phyloP scores from a whole-genome alignment of 148 eudicot genomes.

The Camellia lanceoleosa region DNA sequence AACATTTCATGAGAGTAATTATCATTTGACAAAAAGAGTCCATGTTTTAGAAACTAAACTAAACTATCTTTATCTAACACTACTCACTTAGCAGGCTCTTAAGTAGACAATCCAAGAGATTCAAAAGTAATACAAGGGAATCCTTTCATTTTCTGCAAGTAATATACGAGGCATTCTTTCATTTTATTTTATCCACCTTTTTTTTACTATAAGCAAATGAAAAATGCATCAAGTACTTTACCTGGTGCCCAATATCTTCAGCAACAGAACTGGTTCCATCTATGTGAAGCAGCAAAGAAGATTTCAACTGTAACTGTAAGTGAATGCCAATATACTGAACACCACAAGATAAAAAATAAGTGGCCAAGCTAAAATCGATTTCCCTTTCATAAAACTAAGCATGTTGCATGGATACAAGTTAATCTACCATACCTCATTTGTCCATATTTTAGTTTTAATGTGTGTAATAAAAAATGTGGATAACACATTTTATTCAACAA shows the following conservation, averaged over 20 bases:
- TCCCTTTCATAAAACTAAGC: background rate
- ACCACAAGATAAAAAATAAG: background rate
- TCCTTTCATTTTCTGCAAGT: background rate
- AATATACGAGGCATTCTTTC: background rate
- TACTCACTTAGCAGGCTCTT: background rate
- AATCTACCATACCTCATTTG: background rate
- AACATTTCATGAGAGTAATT: too few species aligned
- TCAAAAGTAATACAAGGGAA: background rate
- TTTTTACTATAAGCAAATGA: background rate
- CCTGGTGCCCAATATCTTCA: constrained; percentile 98
- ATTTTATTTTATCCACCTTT: background rate
- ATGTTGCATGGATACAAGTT: background rate
- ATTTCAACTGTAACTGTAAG: constrained; percentile 57
- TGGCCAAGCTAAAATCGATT: background rate
- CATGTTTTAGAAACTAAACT: background rate
- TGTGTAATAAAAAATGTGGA: too few species aligned
- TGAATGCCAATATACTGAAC: background rate
- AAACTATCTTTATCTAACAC: background rate
- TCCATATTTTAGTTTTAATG: too few species aligned
- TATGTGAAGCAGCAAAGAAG: constrained; percentile 78
- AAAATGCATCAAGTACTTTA: constrained; percentile 17
- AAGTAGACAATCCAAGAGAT: background rate
- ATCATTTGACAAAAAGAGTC: background rate
- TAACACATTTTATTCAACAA: too few species aligned
- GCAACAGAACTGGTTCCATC: constrained; percentile 92